Evolutionary conservation across 495 filamentous ascomycete species (phyloP), one percentile per base, ranked within the genome.

Genomic region (Pyrenula aspistea): DNA sequence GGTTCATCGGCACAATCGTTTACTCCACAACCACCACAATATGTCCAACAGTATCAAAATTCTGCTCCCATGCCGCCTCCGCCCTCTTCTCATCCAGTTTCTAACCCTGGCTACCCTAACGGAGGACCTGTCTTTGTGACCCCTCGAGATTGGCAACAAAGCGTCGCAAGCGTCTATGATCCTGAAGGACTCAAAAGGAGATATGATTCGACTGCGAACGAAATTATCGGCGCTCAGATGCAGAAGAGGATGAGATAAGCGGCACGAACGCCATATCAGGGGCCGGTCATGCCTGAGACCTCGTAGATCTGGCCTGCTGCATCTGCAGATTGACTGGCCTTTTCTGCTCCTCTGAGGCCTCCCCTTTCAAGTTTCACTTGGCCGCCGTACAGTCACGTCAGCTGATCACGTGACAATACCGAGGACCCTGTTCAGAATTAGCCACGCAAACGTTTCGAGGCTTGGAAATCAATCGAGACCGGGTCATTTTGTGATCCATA

Each of bases 91-190:
- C 74, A 75, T 58, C 78, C 80, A 68, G 63, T 76, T 55, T 67
- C 75, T 53, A 72, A 71, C 22, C 63, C 77, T 25, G 78, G 78
- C 56, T 77, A 79, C 57, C 70, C 70, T 57, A 67, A 68, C 56
- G 49, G 58, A 56, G 60, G 60, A 59, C 60, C 59, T 42, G 22
- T 15, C 51, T 77, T 94, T 60, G 88, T 98, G 56, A 95, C 89
- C 12, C 89, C 93, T 11, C 85, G 86, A 58, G 95, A 96, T 82
- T 98, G 93, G 93, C 91, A 95, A 68, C 88, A 95, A 63, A 89
- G 84, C 50, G 91, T 98, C 61, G 91, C 94, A 12, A 89, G 83
- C 63, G 88, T 92, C 1, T 95, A 86, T 70, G 87, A 91, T 59
- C 73, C 76, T 51, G 83, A 83, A 55, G 83, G 84, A 2, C 65